Evolutionary conservation across 73 alveolate species (phyloP), one percentile per base, ranked within the genome.

Genomic region (Paramecium sexaurelia): DNA sequence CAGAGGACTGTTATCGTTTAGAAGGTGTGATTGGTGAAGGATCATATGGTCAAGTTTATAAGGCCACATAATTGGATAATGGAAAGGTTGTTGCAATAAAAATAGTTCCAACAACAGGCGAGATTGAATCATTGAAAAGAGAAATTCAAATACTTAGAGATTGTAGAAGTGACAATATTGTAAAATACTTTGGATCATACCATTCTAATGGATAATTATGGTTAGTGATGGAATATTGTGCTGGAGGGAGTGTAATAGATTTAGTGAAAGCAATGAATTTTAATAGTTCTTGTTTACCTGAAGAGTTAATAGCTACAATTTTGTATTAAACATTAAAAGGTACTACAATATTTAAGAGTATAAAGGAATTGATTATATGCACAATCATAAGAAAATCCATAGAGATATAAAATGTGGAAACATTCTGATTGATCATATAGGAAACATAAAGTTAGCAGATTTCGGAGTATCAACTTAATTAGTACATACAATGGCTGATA

Each of bases 151-250:
- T 97, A 67, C 75, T 97, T 6, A 95, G 94, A 91, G 96, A 97
- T 87, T 97, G 99, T 94, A 95, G 93, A 78, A 86, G 97, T 56
- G 97, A 96, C 8, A 96, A 96, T 91, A 97, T 98, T 26, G 98
- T 98, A 15, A 95, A 95, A 73, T 98, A 95, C 85, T 94, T 93
- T 91, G 98, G 97, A 47, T 91, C 98, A 10, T 98, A 96, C 86
- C 41, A 95, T 47, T 97, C 95, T 56, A 98, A 98, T 88, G 95
- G 95, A 20, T 97, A 95, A 73, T 94, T 98, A 26, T 98, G 99
- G 99, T 94, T 98, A 11, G 93, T 98, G 20, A 94, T 98, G 82
- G 99, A 98, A 88, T 97, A 93, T 91, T 98, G 99, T 87, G 96
- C 96, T 55, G 98, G 97, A 35, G 99, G 99, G 11, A 92, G 98